Conservation (phyloP, 345 rosid species). For the Isatis tinctoria region DNA sequence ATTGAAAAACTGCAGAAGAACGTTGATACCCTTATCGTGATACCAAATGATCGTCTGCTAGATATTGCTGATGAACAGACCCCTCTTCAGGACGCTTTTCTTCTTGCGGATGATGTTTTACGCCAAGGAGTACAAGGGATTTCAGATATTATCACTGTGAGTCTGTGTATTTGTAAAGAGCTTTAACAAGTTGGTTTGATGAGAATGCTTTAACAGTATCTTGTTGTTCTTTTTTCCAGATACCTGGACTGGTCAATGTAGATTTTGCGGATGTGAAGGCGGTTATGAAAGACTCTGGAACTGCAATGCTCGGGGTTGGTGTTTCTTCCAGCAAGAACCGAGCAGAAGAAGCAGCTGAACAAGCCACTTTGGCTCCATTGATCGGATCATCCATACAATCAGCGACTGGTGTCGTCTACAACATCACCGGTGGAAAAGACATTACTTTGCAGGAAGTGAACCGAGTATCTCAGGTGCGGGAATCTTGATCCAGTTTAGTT, state of each 20-base stretch:
- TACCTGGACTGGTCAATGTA: constrained; percentile 96
- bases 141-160: constrained; percentile 91
- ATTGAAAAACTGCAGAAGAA: constrained; percentile 93
- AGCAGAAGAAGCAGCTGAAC: constrained; percentile 99
- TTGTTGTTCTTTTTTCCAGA: constrained; percentile 45
- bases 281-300: constrained; percentile 93
- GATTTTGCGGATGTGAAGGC: constrained; percentile 99
- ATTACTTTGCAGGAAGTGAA: constrained; percentile 95
- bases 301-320: constrained; percentile 99
- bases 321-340: constrained; percentile 97
- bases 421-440: constrained; percentile 96
- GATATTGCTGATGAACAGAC: constrained; percentile 99
- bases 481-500: background rate
- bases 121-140: constrained; percentile 99
- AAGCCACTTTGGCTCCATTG: constrained; percentile 93
- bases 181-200: background rate
- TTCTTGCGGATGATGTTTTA: constrained; percentile 95
- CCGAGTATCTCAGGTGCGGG: constrained; percentile 81
- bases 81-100: constrained; percentile 95
- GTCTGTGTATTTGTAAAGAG: constrained; percentile 19
- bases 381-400: constrained; percentile 99
- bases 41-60: constrained; percentile 94
- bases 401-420: constrained; percentile 95
- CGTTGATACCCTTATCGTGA: constrained; percentile 93
- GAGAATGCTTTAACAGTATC: background rate